Evolutionary conservation across 2,329 filamentous ascomycete species (phyloP).

Genomic region (Venturia oleaginea): DNA sequence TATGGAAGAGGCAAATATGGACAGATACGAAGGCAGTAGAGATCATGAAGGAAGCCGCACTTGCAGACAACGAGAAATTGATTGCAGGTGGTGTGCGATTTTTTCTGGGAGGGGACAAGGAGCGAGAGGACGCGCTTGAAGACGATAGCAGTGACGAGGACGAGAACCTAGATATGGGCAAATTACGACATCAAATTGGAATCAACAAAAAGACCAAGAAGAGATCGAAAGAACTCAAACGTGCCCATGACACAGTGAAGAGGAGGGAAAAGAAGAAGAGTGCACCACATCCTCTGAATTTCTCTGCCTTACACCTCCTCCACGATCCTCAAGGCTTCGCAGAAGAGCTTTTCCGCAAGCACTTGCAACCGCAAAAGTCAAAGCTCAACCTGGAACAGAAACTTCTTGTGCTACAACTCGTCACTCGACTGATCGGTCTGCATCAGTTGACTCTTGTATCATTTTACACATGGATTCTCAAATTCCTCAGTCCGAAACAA

Average conservation of each 20-base stretch:
- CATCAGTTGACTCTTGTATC: conserved; percentile 86
- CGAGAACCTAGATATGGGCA: conserved; percentile 63
- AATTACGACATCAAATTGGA: conserved; percentile 72
- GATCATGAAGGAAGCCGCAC: conserved; percentile 88
- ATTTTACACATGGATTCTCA: conserved; percentile 94
- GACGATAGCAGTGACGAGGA: conserved; percentile 84
- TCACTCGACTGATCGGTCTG: conserved; percentile 81
- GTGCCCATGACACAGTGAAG: conserved; percentile 74
- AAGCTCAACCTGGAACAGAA: conserved; percentile 84
- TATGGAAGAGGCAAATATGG: conserved; percentile 97
- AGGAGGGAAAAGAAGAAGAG: conserved; percentile 72
- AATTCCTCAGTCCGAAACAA: conserved; percentile 77
- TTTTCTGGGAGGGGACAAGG: conserved; percentile 92
- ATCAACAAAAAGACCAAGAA: conserved; percentile 98
- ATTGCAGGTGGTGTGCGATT: conserved; percentile 80
- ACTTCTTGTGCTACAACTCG: conserved; percentile 79
- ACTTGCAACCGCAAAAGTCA: conserved; percentile 77
- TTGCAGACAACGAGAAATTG: conserved; percentile 90
- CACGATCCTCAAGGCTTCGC: conserved; percentile 93
- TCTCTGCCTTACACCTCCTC: conserved; percentile 86
- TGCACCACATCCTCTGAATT: conserved; percentile 81
- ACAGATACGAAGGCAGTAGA: conserved; percentile 91
- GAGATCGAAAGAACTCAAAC: conserved; percentile 67
- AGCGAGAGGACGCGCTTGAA: conserved; percentile 76
- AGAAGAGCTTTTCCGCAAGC: conserved; percentile 81